Base-by-base conservation (phyloP, 345 rosid species). In the Citrus trifoliata region DNA sequence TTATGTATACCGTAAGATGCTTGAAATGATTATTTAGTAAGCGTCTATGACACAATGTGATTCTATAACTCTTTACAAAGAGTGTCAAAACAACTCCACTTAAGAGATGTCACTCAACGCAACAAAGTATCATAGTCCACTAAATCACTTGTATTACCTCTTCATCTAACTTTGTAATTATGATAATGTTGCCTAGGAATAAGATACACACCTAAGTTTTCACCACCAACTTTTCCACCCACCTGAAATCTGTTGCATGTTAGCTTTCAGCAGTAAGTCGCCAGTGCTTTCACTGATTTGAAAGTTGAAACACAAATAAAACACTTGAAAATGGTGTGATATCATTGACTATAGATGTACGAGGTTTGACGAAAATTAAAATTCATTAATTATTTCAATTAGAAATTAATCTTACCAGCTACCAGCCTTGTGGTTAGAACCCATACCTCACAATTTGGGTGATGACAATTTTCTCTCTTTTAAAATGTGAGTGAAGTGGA, bases 351-450 rank as follows among this genome's bases (percentile, higher is more conserved):
- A 67, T 64, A 14, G 12, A 79, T 21, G 71, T 71, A 56, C 22
- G 48, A 79, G 58, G 77, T 75, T 76, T 16, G 74, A 76, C 48
- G 59, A 70, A 53, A 18, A 53, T 53, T 18, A 18, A 18, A 53
- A n/a, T 3, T 58, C n/a, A 42, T 9, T n/a, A 16, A 53, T 53
- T 53, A 53, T 53, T 53, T 53, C 2, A 53, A 53, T 53, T 53
- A 53, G 21, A 18, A 53, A 1, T 18, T 53, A 53, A 53, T 53
- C 8, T 53, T 53, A 32, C 4, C 5, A 4, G 5, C 33, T 32
- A 0, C 0, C 4, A 32, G 33, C 35, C 0, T 5, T 5, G 35
- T 33, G 35, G 35, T 33, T 35, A 35, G 37, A 35, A 35, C 7
- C 0, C 37, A 35, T 5, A 6, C 7, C 7, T 35, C 7, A 35